Evolutionary conservation across 495 filamentous ascomycete genomes (phyloP).

Genomic region (Parmelia sp.): DNA sequence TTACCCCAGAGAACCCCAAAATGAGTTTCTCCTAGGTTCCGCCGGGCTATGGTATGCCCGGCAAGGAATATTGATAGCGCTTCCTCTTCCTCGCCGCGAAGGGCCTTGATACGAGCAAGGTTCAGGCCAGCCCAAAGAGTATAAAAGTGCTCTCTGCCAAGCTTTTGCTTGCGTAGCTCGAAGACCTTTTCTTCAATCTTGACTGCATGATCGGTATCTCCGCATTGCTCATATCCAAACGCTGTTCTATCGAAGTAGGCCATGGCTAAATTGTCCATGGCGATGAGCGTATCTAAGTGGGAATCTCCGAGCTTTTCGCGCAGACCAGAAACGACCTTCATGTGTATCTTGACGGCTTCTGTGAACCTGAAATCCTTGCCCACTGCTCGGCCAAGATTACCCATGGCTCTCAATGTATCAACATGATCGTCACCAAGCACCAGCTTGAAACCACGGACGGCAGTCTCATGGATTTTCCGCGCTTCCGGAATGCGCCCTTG

Average conservation of each 20-base stretch:
- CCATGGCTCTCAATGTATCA: slow-evolving; percentile 30
- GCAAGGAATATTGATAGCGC: slow-evolving; percentile 17
- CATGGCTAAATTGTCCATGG: slow-evolving; percentile 29
- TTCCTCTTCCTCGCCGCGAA: slow-evolving; percentile 20
- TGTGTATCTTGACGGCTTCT: slow-evolving; percentile 26
- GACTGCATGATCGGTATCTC: slow-evolving; percentile 20
- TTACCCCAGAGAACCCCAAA: slow-evolving; percentile 24
- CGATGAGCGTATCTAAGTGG: slow-evolving; percentile 32
- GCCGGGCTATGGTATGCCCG: slow-evolving; percentile 21
- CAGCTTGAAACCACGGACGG: slow-evolving; percentile 24
- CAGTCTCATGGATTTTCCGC: slow-evolving; percentile 26
- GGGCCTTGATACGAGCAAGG: slow-evolving; percentile 25
- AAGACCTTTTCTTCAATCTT: slow-evolving; percentile 18
- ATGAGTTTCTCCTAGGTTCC: slow-evolving; percentile 25
- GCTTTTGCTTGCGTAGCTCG: slow-evolving; percentile 21
- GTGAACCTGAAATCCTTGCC: slow-evolving; percentile 25
- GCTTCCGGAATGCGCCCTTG: slow-evolving; percentile 32
- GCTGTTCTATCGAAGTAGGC: slow-evolving; percentile 20
- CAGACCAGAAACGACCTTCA: slow-evolving; percentile 28
- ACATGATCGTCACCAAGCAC: slow-evolving; percentile 25
- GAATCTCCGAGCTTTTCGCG: slow-evolving; percentile 29
- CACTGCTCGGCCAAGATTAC: slow-evolving; percentile 24
- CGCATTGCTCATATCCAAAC: slow-evolving; percentile 17
- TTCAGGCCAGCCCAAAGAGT: slow-evolving; percentile 28
- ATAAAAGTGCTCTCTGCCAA: slow-evolving; percentile 29